These are phyloP conservation scores for Pueraria montana DNA, from an alignment of 306 rosid genomes.

Conservation along the genomic window DNA sequence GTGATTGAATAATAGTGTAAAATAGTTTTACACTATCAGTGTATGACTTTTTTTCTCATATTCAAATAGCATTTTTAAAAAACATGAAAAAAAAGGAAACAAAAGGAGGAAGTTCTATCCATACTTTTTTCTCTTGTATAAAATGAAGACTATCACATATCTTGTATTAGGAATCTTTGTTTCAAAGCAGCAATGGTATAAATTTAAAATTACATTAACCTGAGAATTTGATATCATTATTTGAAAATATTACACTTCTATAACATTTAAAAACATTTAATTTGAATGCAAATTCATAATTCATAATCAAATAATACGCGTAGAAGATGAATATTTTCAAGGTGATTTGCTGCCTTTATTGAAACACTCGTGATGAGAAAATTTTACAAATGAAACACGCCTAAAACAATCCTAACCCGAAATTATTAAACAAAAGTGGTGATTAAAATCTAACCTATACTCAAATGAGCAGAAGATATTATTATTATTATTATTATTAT, in stretches of 20 bases:
- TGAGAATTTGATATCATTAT: not conserved
- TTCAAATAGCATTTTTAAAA: too few species aligned
- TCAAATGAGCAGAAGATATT: slow-evolving; percentile 10
- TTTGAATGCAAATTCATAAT: not conserved
- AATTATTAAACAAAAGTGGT: slow-evolving; percentile 13
- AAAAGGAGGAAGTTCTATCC: too few species aligned
- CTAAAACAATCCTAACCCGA: slow-evolving; percentile 51
- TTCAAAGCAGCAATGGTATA: not conserved
- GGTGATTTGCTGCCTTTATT: slow-evolving; percentile 61
- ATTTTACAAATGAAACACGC: slow-evolving; percentile 49
- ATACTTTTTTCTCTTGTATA: too few species aligned
- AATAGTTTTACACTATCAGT: too few species aligned
- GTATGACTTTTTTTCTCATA: too few species aligned
- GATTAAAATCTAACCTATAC: slow-evolving; percentile 17
- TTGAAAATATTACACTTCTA: not conserved
- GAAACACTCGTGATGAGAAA: slow-evolving; percentile 45
- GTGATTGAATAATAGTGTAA: too few species aligned
- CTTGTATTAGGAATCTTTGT: not conserved
- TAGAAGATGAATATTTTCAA: slow-evolving; percentile 39
- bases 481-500: not conserved
- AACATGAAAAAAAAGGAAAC: too few species aligned
- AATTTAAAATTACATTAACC: not conserved
- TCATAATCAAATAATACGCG: too few species aligned
- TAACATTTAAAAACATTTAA: not conserved
- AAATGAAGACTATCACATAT: too few species aligned